These are phyloP conservation scores for Helotiales sp. DNA, from an alignment of 2,329 filamentous ascomycete species.

Conservation along the genomic window DNA sequence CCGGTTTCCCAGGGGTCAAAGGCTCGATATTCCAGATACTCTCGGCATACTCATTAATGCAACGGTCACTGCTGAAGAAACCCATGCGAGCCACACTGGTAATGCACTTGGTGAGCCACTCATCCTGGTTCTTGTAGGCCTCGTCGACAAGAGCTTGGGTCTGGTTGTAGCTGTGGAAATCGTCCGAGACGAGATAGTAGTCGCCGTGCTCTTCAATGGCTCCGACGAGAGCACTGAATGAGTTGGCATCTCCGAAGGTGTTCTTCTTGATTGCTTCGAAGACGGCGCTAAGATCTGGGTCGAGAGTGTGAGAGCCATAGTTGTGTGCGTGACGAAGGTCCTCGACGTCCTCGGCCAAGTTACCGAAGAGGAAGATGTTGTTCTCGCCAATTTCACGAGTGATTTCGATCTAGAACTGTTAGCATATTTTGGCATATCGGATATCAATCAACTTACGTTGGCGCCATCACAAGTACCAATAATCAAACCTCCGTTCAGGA, in stretches of 20 bases:
- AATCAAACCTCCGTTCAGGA: constrained; percentile 93
- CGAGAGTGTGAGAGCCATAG: constrained; percentile 79
- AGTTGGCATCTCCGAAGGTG: constrained; percentile 77
- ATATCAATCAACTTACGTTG: constrained; percentile 69
- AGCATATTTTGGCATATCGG: background rate
- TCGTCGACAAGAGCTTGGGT: constrained; percentile 91
- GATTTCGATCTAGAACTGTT: constrained; percentile 76
- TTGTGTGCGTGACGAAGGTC: constrained; percentile 90
- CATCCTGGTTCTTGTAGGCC: constrained; percentile 88
- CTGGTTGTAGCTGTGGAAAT: constrained; percentile 93
- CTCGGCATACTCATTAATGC: constrained; percentile 97
- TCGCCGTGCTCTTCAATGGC: constrained; percentile 92
- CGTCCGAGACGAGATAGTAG: constrained; percentile 96
- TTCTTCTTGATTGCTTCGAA: constrained; percentile 82
- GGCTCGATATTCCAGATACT: constrained; percentile 97
- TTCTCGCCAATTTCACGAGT: constrained; percentile 95
- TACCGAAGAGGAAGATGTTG: constrained; percentile 99
- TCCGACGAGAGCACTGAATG: constrained; percentile 83
- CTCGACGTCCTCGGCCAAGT: constrained; percentile 93
- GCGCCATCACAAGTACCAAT: constrained; percentile 98
- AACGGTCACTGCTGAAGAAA: constrained; percentile 94
- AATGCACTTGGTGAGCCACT: constrained; percentile 91
- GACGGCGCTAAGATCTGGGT: constrained; percentile 77
- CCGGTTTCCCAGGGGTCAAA: constrained; percentile 31
- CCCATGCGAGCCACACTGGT: constrained; percentile 91